Conservation (phyloP, 257 asterid species). For the Cruciata laevipes region DNA sequence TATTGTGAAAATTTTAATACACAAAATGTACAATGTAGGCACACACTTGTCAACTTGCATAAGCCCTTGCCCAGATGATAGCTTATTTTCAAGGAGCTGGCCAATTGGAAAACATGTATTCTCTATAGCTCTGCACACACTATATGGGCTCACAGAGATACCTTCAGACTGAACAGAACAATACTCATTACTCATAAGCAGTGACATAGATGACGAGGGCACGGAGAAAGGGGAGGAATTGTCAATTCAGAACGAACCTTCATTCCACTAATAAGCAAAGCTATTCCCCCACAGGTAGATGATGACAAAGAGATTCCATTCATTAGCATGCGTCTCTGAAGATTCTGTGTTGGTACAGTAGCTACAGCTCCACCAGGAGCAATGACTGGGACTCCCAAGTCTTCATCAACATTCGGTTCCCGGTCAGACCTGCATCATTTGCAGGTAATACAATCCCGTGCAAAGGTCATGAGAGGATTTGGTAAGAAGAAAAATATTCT, state of each 20-base stretch:
- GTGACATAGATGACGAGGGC: conserved; percentile 14
- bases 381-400: conserved; percentile 84
- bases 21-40: conserved; percentile 19
- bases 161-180: conserved; percentile 70
- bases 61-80: conserved; percentile 90
- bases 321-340: conserved; percentile 93
- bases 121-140: conserved; percentile 86
- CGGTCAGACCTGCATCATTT: conserved; percentile 87
- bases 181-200: conserved; percentile 19
- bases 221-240: neutral
- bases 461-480: neutral
- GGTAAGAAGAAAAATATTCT: neutral
- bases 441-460: conserved; percentile 22
- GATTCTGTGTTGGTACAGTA: conserved; percentile 99
- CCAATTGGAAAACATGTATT: conserved; percentile 80
- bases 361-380: conserved; percentile 99
- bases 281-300: conserved; percentile 95
- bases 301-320: conserved; percentile 98
- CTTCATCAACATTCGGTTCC: conserved; percentile 96
- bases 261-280: conserved; percentile 92
- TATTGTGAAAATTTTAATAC: conserved; percentile 2
- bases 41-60: conserved; percentile 96
- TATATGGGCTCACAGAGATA: conserved; percentile 78
- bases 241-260: conserved; percentile 46
- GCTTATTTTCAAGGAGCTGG: conserved; percentile 70